Percentiles rank a stretch among this genome's conserved stretches.
phyloP scores from a whole-genome alignment of 768 basidiomycete genomes.

The Hortiboletus campestris region DNA sequence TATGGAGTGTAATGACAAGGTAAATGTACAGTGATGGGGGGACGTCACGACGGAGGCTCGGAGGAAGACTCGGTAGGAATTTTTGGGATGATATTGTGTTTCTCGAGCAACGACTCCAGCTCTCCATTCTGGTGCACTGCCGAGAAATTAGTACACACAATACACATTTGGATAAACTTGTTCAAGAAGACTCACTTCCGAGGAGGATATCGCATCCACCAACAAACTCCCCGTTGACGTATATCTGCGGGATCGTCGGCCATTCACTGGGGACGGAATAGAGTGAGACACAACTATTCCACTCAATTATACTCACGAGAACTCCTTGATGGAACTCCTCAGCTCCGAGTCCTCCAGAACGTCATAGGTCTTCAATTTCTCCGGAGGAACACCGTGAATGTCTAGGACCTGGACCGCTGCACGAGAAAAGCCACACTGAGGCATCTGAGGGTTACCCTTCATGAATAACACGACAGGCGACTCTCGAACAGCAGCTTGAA shows the following conservation, averaged over 20 bases:
- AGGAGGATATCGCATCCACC: conserved; percentile 96
- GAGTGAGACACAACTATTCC: not conserved
- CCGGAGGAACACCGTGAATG: conserved; percentile 71
- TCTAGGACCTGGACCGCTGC: conserved; percentile 91
- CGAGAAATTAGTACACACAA: not conserved
- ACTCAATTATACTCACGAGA: conserved; percentile 66
- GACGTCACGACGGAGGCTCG: not conserved
- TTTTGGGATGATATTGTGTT: conserved; percentile 67
- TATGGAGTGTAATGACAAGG: not conserved
- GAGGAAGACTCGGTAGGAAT: conserved; percentile 11
- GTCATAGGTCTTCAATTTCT: conserved; percentile 88
- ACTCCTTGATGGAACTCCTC: conserved; percentile 88
- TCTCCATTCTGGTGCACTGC: conserved; percentile 97
- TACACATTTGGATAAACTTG: not conserved
- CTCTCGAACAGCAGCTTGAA: conserved; percentile 70
- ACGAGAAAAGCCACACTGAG: conserved; percentile 95
- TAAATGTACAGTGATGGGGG: not conserved
- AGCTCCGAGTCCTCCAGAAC: conserved; percentile 85
- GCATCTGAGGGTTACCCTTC: conserved; percentile 88
- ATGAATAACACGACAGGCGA: conserved; percentile 94
- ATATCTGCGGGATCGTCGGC: conserved; percentile 97
- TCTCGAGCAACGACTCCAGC: conserved; percentile 76
- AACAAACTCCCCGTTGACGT: conserved; percentile 92
- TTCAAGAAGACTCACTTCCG: conserved; percentile 59
- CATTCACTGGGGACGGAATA: conserved; percentile 63